Percentiles rank a stretch among this genome's conserved stretches.
Conservation (phyloP, 257 asterid genomes). For the Solanum gracilifrons region DNA sequence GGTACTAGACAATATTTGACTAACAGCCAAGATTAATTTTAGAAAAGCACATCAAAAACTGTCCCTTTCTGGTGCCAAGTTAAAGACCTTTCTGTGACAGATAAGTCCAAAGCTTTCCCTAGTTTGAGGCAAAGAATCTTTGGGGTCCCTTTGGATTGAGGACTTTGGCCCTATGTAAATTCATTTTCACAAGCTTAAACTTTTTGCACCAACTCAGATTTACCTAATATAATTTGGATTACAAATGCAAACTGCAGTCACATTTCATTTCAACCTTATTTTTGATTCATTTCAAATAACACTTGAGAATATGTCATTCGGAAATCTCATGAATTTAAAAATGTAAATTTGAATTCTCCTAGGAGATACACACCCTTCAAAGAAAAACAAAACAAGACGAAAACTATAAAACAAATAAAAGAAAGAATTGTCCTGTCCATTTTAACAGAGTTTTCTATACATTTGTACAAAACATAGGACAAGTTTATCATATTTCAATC, state of each 20-base stretch:
- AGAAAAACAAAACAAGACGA: background rate
- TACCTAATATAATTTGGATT: background rate
- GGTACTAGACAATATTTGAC: background rate
- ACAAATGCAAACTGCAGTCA: background rate
- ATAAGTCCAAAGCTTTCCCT: conserved; percentile 36
- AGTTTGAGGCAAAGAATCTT: conserved; percentile 26
- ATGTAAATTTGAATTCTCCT: background rate
- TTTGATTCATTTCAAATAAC: background rate
- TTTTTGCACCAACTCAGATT: background rate
- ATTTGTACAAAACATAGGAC: conserved; percentile 8
- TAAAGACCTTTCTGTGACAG: conserved; percentile 30
- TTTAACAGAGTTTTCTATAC: background rate
- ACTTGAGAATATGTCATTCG: background rate
- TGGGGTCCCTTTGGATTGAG: background rate
- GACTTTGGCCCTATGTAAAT: background rate
- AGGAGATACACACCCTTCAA: background rate
- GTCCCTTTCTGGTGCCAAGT: conserved; percentile 1
- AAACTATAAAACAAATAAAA: background rate
- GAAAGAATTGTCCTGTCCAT: background rate
- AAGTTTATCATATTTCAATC: conserved; percentile 4
- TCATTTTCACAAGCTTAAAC: background rate
- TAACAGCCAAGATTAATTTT: background rate
- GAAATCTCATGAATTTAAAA: background rate
- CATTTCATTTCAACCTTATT: background rate
- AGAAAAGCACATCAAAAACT: background rate